Evolutionary conservation across 768 basidiomycete genomes (phyloP).

Genomic region (Boletus rex-veris): DNA sequence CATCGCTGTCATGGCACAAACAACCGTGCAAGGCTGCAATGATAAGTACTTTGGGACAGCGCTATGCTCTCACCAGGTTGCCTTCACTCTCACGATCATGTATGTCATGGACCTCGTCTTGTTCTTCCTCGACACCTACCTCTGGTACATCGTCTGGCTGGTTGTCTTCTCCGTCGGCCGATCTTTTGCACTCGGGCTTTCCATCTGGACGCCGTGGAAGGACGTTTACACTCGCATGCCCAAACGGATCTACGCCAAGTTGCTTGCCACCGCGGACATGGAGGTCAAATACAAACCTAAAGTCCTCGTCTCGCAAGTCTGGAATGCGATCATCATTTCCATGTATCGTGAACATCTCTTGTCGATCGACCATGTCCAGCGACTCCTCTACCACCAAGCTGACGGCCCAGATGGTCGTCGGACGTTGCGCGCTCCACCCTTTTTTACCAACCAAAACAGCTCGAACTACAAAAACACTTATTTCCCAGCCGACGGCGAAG

Average conservation of each 20-base stretch:
- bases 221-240: slow-evolving; percentile 95
- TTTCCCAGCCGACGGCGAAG: slow-evolving; percentile 93
- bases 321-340: slow-evolving; percentile 99
- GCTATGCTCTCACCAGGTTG: slow-evolving; percentile 89
- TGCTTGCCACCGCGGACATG: slow-evolving; percentile 95
- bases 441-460: slow-evolving; percentile 91
- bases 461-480: slow-evolving; percentile 73
- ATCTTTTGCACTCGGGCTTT: slow-evolving; percentile 88
- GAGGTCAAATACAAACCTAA: slow-evolving; percentile 99
- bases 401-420: slow-evolving; percentile 86
- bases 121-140: slow-evolving; percentile 99
- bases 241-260: slow-evolving; percentile 96
- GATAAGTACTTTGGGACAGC: slow-evolving; percentile 79
- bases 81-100: slow-evolving; percentile 96
- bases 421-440: slow-evolving; percentile 92
- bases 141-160: slow-evolving; percentile 99
- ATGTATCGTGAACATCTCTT: slow-evolving; percentile 99
- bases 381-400: slow-evolving; percentile 94
- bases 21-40: slow-evolving; percentile 85
- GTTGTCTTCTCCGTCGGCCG: slow-evolving; percentile 90
- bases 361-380: slow-evolving; percentile 97
- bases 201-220: slow-evolving; percentile 99
- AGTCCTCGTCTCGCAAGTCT: slow-evolving; percentile 97
- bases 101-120: slow-evolving; percentile 96
- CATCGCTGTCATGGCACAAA: slow-evolving; percentile 94